Base-by-base conservation (phyloP, 768 basidiomycete genomes). In the Psilocybe sp. region DNA sequence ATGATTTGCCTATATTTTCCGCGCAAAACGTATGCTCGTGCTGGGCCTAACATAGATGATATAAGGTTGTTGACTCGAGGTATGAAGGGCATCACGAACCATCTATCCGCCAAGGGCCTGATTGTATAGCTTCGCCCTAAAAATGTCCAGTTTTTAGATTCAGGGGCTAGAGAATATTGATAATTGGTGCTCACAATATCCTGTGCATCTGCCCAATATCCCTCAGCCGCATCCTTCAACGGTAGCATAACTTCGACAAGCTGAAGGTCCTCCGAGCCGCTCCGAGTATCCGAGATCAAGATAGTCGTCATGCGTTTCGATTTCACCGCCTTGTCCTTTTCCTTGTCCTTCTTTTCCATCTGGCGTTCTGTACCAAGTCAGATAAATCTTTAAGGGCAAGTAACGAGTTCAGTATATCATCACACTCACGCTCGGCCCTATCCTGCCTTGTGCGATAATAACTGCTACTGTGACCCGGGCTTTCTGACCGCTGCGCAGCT, bases 1-100 rank as follows among this genome's bases (percentile, higher is more conserved):
- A 89, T 81, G 46, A 82, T 73, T 58, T 89, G 87, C 44, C 81
- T 75, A 63, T 82, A 89, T 66, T 78, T 79, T 28, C 85, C 85
- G 20, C 87, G 79, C 63, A 80, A 67, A 2, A 80, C 80, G 55
- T 79, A 89, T 23, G 82, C 81, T 60, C 77, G 82, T 20, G 85
- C 85, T 10, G 82, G 80, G n/a, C 85, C 85, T 86, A 40, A 12
- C 31, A 47, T 32, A 12, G 33, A 51, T 2, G 39, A 52, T 54
- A 52, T 50, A 14, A 47, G 23, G 47, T 18, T 10, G 6, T 16
- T 15, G 19, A 37, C 42, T 31, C 51, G 44, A 15, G 20, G 12
- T 18, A 32, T 13, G 49, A 34, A 34, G 40, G 20, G 32, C 42
- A 32, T n/a, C 8, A 52, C 59, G 40, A 47, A 85, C 87, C 87